Evolutionary conservation across 306 rosid species (phyloP).

Genomic region (Alnus rubra): DNA sequence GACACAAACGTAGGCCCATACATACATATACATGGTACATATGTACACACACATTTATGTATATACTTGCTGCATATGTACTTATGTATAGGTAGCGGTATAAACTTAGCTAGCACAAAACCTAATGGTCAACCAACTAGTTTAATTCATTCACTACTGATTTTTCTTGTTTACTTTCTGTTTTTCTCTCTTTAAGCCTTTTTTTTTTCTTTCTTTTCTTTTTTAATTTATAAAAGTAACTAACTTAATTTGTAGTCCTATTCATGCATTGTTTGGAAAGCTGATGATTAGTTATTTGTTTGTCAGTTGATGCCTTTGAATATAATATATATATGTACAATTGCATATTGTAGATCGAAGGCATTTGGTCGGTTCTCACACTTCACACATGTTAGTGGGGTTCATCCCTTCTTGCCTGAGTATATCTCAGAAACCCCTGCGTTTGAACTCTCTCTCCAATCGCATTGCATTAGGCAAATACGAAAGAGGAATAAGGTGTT

Average conservation of each 20-base stretch:
- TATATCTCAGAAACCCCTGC: constrained; percentile 33
- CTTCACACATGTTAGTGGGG: constrained; percentile 45
- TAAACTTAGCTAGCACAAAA: neutral
- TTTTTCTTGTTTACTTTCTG: neutral
- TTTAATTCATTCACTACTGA: neutral
- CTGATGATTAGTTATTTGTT: constrained; percentile 13
- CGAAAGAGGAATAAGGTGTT: constrained; percentile 32
- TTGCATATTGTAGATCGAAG: constrained; percentile 40
- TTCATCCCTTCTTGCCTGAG: constrained; percentile 43
- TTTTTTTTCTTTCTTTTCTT: neutral
- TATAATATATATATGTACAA: constrained; percentile 20
- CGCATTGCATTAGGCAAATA: constrained; percentile 33
- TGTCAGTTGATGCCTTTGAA: constrained; percentile 16
- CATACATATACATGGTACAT: neutral
- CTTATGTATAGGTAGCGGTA: neutral
- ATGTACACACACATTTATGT: too few relatives aligned
- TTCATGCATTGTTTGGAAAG: neutral
- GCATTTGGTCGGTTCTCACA: constrained; percentile 19
- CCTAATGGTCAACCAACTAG: neutral
- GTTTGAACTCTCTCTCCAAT: constrained; percentile 36
- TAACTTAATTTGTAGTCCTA: neutral
- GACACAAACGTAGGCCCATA: neutral
- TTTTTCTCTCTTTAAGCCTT: neutral
- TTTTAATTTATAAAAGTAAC: neutral
- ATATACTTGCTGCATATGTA: too few relatives aligned